A percentile compares a stretch with the other conserved stretches of the same genome.
Conservation (phyloP, 306 rosid genomes). For the Oemleria cerasiformis region DNA sequence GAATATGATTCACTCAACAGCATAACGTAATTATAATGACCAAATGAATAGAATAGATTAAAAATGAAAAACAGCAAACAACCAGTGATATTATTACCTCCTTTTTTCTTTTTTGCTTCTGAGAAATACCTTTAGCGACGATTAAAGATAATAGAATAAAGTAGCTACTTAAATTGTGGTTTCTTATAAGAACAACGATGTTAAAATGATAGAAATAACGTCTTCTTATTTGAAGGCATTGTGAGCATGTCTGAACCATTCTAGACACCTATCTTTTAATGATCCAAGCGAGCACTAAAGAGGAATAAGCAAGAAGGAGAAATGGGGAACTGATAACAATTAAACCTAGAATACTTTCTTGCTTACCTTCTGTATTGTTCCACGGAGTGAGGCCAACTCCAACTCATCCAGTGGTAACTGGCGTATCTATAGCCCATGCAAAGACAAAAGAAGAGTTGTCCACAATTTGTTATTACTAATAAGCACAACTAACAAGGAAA, state of each 20-base stretch:
- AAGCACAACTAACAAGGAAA: conserved; percentile 13
- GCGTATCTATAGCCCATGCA: conserved; percentile 49
- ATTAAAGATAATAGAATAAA: not conserved
- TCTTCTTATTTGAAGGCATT: not conserved
- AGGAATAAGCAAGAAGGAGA: conserved; percentile 2
- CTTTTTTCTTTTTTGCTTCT: not conserved
- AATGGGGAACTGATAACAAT: conserved; percentile 21
- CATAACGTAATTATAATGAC: not conserved
- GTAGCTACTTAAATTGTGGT: not conserved
- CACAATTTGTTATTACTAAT: not conserved
- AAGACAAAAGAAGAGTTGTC: not conserved
- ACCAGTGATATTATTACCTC: not conserved
- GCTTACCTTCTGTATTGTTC: conserved; percentile 82
- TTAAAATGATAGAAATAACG: not conserved
- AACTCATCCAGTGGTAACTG: conserved; percentile 83
- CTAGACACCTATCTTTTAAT: not conserved
- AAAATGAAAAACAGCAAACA: conserved; percentile 3
- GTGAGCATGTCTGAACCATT: conserved; percentile 5
- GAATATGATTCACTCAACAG: not conserved
- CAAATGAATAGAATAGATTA: not conserved
- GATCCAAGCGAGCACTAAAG: not conserved
- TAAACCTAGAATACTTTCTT: conserved; percentile 14
- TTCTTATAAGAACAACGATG: not conserved
- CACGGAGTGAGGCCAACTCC: conserved; percentile 91
- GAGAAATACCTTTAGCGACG: not conserved